phyloP scores from a whole-genome alignment of 768 basidiomycete genomes.

The Brasilioporus rufonigricans region DNA sequence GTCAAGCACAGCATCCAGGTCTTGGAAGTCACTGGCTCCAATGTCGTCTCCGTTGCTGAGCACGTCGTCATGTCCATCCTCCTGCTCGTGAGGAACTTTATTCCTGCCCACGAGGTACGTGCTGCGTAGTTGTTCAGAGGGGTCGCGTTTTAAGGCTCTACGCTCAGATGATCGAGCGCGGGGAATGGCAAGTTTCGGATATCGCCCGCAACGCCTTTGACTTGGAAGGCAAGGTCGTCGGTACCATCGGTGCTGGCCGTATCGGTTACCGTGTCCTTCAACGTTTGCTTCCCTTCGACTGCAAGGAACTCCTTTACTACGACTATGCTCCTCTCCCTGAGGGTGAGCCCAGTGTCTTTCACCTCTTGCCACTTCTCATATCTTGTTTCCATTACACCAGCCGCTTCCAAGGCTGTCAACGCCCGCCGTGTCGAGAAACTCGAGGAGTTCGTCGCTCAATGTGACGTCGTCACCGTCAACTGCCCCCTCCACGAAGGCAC shows the following conservation, averaged over 20 bases:
- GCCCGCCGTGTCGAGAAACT: constrained; percentile 78
- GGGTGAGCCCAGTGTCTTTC: constrained; percentile 33
- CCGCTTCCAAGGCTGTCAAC: constrained; percentile 62
- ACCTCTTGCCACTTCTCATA: neutral
- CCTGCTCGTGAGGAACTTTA: constrained; percentile 85
- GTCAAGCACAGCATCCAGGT: constrained; percentile 80
- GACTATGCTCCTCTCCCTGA: constrained; percentile 75
- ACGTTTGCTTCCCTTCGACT: constrained; percentile 77
- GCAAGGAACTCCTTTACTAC: constrained; percentile 89
- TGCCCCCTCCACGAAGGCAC: constrained; percentile 87
- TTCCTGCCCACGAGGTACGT: constrained; percentile 77
- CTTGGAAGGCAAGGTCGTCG: constrained; percentile 87
- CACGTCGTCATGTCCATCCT: constrained; percentile 91
- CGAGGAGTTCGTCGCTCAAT: constrained; percentile 58
- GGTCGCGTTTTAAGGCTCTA: neutral
- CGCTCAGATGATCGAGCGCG: constrained; percentile 70
- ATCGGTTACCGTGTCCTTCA: constrained; percentile 89
- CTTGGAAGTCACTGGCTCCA: constrained; percentile 84
- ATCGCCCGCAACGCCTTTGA: constrained; percentile 84
- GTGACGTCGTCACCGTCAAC: constrained; percentile 81
- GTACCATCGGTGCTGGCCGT: constrained; percentile 80
- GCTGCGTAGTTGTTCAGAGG: neutral
- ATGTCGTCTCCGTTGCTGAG: constrained; percentile 89
- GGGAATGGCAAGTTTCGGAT: constrained; percentile 86
- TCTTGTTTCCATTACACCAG: constrained; percentile 23